Conservation (phyloP, 176 grass and related monocot species). For the Sorghum bicolor region DNA sequence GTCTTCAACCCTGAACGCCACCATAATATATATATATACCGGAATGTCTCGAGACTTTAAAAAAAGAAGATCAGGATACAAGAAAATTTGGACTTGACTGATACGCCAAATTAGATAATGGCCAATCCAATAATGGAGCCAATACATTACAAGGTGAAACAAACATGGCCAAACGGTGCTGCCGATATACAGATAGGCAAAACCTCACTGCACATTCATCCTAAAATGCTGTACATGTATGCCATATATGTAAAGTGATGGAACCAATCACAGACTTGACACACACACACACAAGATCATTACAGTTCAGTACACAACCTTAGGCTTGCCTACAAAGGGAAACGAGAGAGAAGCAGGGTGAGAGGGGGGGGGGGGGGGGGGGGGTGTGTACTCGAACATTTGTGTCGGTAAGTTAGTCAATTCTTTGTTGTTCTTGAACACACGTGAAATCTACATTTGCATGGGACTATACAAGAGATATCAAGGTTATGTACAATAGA, state of each 20-base stretch:
- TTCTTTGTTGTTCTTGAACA: too few relatives aligned
- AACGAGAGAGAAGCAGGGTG: not conserved
- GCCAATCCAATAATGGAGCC: not conserved
- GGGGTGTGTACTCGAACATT: not conserved
- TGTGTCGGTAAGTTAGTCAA: conserved; percentile 7
- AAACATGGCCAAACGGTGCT: not conserved
- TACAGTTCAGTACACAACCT: not conserved
- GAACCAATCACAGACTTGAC: not conserved
- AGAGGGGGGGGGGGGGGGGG: too few relatives aligned
- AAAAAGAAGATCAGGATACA: too few relatives aligned
- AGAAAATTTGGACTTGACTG: too few relatives aligned
- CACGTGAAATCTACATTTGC: too few relatives aligned
- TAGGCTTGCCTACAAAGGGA: not conserved
- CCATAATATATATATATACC: too few relatives aligned
- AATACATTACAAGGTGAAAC: not conserved
- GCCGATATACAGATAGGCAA: not conserved
- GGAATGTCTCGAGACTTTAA: too few relatives aligned
- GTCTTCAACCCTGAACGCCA: too few relatives aligned
- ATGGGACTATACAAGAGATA: too few relatives aligned
- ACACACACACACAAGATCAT: conserved; percentile 4
- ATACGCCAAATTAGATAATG: too few relatives aligned
- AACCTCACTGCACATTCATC: not conserved
- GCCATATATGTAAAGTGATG: not conserved
- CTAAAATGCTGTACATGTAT: not conserved
- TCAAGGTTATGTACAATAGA: too few relatives aligned